A percentile compares a stretch with the other conserved stretches of the same genome.
These are phyloP conservation scores for Mycena kentingensis DNA, from an alignment of 768 basidiomycete genomes.

Conservation along the genomic window DNA sequence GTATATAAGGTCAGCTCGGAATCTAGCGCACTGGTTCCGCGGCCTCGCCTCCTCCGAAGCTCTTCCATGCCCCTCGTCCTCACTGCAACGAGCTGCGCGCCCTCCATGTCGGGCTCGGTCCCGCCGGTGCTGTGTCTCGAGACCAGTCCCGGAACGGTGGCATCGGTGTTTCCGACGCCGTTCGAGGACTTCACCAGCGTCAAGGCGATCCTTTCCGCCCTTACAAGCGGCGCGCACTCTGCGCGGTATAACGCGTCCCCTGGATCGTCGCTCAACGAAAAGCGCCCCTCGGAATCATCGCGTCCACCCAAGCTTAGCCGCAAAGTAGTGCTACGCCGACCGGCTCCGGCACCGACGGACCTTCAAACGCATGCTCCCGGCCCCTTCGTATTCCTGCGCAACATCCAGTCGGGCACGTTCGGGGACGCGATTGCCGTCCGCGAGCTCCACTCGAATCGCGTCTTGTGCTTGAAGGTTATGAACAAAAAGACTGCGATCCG, in stretches of 20 bases:
- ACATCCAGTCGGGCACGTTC: conserved; percentile 22
- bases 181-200: conserved; percentile 7
- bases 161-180: background rate
- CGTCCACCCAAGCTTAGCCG: background rate
- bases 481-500: conserved; percentile 21
- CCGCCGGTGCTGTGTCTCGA: conserved; percentile 10
- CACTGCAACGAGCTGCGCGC: conserved; percentile 11
- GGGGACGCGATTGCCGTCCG: conserved; percentile 18
- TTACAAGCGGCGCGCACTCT: conserved; percentile 12
- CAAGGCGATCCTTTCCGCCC: conserved; percentile 14
- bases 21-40: too few species aligned
- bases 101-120: conserved; percentile 10
- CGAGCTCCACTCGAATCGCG: conserved; percentile 30
- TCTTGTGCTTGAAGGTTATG: conserved; percentile 44
- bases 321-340: background rate
- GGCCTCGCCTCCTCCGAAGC: too few species aligned
- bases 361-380: conserved; percentile 22
- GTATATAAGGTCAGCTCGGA: too few species aligned
- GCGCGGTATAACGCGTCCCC: conserved; percentile 2
- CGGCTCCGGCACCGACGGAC: background rate
- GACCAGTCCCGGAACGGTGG: conserved; percentile 6
- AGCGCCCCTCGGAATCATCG: background rate
- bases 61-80: conserved; percentile 15
- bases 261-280: background rate
- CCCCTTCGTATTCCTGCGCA: conserved; percentile 33